phyloP scores from a whole-genome alignment of 2,329 filamentous ascomycete genomes.

The Claviceps pusilla region DNA sequence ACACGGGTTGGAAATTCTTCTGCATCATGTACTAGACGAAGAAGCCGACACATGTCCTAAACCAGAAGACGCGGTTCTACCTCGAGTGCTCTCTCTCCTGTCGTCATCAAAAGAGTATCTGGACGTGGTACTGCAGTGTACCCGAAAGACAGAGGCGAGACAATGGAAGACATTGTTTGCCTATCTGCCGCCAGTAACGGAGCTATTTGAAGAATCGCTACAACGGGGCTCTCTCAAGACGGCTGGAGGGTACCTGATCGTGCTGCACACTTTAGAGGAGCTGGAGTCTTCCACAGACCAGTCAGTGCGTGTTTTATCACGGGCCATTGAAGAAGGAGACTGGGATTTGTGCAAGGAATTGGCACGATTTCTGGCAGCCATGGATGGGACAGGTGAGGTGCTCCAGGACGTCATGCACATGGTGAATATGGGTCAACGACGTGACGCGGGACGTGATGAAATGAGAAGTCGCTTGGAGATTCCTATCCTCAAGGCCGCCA shows the following conservation, averaged over 20 bases:
- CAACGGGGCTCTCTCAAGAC: slow-evolving; percentile 79
- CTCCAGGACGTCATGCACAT: slow-evolving; percentile 56
- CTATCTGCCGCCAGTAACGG: slow-evolving; percentile 76
- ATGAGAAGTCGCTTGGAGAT: slow-evolving; percentile 19
- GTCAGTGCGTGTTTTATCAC: slow-evolving; percentile 63
- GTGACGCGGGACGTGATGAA: slow-evolving; percentile 13
- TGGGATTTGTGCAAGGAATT: slow-evolving; percentile 95
- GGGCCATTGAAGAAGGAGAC: slow-evolving; percentile 71
- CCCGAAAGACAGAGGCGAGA: slow-evolving; percentile 86
- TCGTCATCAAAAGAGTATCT: slow-evolving; percentile 73
- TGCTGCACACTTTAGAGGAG: slow-evolving; percentile 72
- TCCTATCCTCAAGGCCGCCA: slow-evolving; percentile 14
- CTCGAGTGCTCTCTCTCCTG: slow-evolving; percentile 46
- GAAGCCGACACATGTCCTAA: slow-evolving; percentile 63
- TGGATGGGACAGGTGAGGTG: slow-evolving; percentile 75
- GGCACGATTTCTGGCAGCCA: slow-evolving; percentile 81
- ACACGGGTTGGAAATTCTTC: slow-evolving; percentile 78
- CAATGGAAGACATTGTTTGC: slow-evolving; percentile 91
- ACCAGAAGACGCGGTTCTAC: slow-evolving; percentile 49
- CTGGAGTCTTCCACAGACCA: slow-evolving; percentile 56
- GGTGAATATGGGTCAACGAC: slow-evolving; percentile 29
- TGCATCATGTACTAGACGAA: slow-evolving; percentile 87
- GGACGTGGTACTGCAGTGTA: slow-evolving; percentile 92
- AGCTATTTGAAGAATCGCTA: slow-evolving; percentile 85
- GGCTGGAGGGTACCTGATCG: slow-evolving; percentile 87